phyloP scores from a whole-genome alignment of 495 filamentous ascomycete genomes.

The Podospora pseudocomata region DNA sequence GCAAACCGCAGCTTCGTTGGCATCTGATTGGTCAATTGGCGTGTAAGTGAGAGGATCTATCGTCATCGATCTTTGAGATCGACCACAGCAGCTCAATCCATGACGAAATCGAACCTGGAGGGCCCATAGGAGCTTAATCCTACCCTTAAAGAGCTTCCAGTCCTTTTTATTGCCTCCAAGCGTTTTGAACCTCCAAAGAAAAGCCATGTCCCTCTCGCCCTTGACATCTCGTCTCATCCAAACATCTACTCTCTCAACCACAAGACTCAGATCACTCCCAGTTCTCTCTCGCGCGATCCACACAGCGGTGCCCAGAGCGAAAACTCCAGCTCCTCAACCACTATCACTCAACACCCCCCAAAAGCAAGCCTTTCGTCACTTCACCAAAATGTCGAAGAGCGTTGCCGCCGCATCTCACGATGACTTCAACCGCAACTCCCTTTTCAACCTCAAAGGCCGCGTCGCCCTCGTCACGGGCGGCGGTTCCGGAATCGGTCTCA shows the following conservation, averaged over 20 bases:
- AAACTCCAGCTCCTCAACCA: background rate
- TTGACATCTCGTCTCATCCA: conserved; percentile 10
- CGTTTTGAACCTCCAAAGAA: background rate
- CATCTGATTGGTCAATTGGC: conserved; percentile 12
- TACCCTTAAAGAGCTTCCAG: background rate
- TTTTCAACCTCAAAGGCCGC: conserved; percentile 60
- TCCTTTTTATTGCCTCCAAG: background rate
- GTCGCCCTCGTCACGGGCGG: conserved; percentile 61
- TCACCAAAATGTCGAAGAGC: conserved; percentile 43
- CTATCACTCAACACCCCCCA: conserved; percentile 1
- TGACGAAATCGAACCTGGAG: background rate
- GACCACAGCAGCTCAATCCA: background rate
- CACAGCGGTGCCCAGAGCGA: background rate
- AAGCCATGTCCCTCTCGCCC: conserved; percentile 9
- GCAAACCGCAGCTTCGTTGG: background rate
- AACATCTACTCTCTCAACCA: conserved; percentile 2
- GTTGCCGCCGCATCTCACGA: conserved; percentile 34
- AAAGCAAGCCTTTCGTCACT: conserved; percentile 5
- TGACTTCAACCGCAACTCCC: conserved; percentile 49
- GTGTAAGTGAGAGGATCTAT: conserved; percentile 6
- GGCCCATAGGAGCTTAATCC: background rate
- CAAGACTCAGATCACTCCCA: conserved; percentile 12
- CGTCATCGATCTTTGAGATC: conserved; percentile 11
- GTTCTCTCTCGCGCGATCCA: background rate
- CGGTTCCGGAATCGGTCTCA: conserved; percentile 60